Conservation (phyloP, 441 rosid genomes). For the Jatropha multifida region DNA sequence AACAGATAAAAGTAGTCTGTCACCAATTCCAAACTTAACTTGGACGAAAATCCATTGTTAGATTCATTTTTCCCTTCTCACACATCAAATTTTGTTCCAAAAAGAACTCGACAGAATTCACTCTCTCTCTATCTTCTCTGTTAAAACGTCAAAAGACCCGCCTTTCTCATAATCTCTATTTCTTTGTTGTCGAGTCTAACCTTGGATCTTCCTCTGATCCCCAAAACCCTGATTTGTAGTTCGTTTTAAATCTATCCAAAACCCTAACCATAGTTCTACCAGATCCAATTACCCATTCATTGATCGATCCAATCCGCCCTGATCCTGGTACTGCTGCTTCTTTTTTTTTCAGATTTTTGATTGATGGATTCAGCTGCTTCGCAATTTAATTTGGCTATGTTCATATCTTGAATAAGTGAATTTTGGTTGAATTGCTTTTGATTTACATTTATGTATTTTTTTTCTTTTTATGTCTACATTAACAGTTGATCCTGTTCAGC, state of each 20-base stretch:
- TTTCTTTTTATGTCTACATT: slow-evolving; percentile 5
- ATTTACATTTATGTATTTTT: background rate
- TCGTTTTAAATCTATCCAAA: background rate
- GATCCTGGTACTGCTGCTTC: slow-evolving; percentile 11
- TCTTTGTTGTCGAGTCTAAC: background rate
- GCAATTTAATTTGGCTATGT: background rate
- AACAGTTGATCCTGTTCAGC: slow-evolving; percentile 14
- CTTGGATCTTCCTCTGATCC: slow-evolving; percentile 15
- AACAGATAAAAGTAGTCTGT: background rate
- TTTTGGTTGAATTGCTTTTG: slow-evolving; percentile 6
- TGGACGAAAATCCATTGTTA: background rate
- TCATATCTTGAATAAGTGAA: background rate
- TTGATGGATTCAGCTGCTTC: slow-evolving; percentile 5
- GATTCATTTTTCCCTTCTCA: too few relatives aligned
- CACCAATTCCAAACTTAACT: background rate
- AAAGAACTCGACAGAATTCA: background rate
- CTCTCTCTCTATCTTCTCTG: background rate
- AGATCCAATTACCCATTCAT: slow-evolving; percentile 12
- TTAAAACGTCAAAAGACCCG: slow-evolving; percentile 5
- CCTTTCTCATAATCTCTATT: background rate
- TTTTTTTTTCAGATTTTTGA: background rate
- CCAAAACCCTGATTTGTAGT: slow-evolving; percentile 15
- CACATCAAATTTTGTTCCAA: background rate
- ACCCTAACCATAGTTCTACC: background rate
- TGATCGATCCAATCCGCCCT: slow-evolving; percentile 13